Percentiles rank a stretch among this genome's conserved stretches.
phyloP scores from a whole-genome alignment of 2,329 filamentous ascomycete species.

The Emericellopsis cladophorae region DNA sequence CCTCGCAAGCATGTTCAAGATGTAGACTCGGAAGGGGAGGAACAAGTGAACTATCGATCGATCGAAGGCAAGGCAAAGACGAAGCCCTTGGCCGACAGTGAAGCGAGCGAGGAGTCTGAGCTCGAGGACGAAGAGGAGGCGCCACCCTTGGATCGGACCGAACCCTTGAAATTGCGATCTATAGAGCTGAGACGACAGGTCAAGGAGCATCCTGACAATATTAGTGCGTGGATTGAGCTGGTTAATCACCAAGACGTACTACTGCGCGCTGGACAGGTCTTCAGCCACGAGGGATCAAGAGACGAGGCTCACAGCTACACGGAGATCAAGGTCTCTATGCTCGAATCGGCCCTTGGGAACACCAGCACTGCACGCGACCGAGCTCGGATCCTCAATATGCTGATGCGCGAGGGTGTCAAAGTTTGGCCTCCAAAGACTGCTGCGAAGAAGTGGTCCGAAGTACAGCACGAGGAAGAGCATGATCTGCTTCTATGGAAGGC shows the following conservation, averaged over 20 bases:
- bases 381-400: conserved; percentile 49
- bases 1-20: too few relatives aligned
- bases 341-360: conserved; percentile 61
- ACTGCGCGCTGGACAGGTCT: conserved; percentile 34
- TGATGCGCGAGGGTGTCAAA: conserved; percentile 63
- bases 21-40: conserved; percentile 25
- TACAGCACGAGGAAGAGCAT: conserved; percentile 11
- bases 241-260: conserved; percentile 65
- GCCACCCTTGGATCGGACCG: conserved; percentile 17
- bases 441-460: conserved; percentile 50
- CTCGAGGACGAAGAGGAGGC: conserved; percentile 27
- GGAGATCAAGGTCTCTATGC: conserved; percentile 69
- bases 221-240: conserved; percentile 65
- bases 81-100: conserved; percentile 21
- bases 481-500: conserved; percentile 56
- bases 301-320: conserved; percentile 58
- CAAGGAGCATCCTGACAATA: conserved; percentile 52
- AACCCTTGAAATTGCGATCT: conserved; percentile 39
- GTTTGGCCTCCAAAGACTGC: conserved; percentile 58
- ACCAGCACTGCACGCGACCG: conserved; percentile 31
- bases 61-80: conserved; percentile 50
- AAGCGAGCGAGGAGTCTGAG: conserved; percentile 36
- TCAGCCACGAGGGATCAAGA: conserved; percentile 31
- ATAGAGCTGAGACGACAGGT: conserved; percentile 51
- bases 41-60: conserved; percentile 47